Evolutionary conservation across 2,329 filamentous ascomycete species (phyloP).

Genomic region (Bipolaris zeicola): DNA sequence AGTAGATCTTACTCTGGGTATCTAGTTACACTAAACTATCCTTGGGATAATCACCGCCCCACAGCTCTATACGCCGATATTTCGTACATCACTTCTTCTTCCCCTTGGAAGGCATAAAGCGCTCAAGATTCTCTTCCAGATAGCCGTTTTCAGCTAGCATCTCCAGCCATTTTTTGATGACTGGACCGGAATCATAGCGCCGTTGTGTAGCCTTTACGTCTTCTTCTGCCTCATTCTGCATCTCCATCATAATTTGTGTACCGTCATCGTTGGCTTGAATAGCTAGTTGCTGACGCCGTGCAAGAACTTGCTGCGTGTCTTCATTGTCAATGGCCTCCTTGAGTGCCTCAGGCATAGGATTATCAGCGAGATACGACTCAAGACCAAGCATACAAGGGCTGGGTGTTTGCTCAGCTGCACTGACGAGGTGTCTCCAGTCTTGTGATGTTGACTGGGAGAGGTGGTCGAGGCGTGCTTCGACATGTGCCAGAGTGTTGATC

Average conservation of each 20-base stretch:
- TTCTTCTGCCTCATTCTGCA: conserved; percentile 54
- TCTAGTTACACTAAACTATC: not conserved
- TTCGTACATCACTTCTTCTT: not conserved
- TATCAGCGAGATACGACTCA: conserved; percentile 19
- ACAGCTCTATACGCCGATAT: not conserved
- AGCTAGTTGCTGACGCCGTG: conserved; percentile 21
- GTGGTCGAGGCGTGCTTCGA: conserved; percentile 51
- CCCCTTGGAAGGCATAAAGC: conserved; percentile 22
- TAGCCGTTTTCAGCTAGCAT: conserved; percentile 70
- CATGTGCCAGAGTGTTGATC: conserved; percentile 50
- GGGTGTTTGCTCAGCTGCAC: conserved; percentile 31
- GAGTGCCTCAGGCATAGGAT: conserved; percentile 20
- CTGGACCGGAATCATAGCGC: conserved; percentile 71
- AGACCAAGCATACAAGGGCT: conserved; percentile 24
- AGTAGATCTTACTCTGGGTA: not conserved
- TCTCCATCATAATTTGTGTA: conserved; percentile 55
- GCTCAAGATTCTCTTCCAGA: conserved; percentile 49
- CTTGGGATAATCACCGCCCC: not conserved
- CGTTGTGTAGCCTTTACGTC: conserved; percentile 60
- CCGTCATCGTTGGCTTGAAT: conserved; percentile 40
- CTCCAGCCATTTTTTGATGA: conserved; percentile 71
- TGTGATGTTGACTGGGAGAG: conserved; percentile 23
- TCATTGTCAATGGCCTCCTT: conserved; percentile 28
- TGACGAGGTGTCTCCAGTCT: conserved; percentile 52
- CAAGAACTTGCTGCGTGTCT: conserved; percentile 26